A percentile compares a stretch with the other conserved stretches of the same genome.
phyloP scores from a whole-genome alignment of 345 rosid species.

The Moringa oleifera region DNA sequence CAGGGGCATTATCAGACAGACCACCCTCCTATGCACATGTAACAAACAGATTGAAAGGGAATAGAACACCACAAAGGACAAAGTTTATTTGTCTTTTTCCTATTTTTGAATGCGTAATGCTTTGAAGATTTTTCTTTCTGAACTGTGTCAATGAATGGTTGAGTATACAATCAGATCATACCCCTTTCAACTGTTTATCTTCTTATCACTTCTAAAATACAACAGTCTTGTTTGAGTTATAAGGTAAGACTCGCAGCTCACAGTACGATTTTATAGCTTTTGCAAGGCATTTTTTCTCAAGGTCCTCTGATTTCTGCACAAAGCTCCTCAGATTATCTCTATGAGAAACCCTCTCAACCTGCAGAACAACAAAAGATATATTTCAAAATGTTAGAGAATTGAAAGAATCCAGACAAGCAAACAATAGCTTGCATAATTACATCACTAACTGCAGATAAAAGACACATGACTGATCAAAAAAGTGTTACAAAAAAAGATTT shows the following conservation, averaged over 20 bases:
- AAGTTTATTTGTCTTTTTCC: too few relatives aligned
- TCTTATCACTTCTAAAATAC: constrained; percentile 41
- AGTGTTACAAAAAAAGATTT: too few relatives aligned
- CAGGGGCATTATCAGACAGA: too few relatives aligned
- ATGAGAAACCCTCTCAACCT: constrained; percentile 96
- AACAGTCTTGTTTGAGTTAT: constrained; percentile 60
- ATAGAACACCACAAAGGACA: too few relatives aligned
- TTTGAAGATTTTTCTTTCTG: neutral
- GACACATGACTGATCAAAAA: neutral
- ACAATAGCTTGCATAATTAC: too few relatives aligned
- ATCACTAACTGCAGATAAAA: neutral
- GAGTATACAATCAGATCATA: neutral
- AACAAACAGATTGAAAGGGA: too few relatives aligned
- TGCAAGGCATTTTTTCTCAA: constrained; percentile 85
- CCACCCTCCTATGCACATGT: too few relatives aligned
- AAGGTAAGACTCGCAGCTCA: constrained; percentile 81
- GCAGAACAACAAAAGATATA: constrained; percentile 18
- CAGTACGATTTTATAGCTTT: constrained; percentile 79
- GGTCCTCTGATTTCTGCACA: constrained; percentile 83
- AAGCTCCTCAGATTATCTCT: constrained; percentile 76
- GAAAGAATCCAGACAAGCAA: neutral
- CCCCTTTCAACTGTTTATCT: neutral
- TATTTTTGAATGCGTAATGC: neutral
- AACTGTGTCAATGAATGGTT: too few relatives aligned
- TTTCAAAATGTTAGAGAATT: constrained; percentile 10